Evolutionary conservation across 2,329 filamentous ascomycete genomes (phyloP), one percentile per base, ranked within the genome.

Genomic region (Penicillium sp.): DNA sequence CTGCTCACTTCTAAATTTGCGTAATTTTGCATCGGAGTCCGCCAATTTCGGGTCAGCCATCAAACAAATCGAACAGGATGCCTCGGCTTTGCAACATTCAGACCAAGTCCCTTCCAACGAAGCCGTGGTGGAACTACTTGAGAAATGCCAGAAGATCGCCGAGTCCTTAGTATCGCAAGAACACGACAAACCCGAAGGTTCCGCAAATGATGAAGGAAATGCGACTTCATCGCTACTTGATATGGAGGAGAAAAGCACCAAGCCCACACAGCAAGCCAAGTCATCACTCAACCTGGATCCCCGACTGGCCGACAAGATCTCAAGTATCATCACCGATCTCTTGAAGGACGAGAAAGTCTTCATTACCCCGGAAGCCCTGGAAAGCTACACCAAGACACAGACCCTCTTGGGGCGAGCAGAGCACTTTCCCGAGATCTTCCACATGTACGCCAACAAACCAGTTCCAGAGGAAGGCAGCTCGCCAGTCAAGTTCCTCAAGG

Each of bases 361-460:
- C 76, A 90, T 98, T 69, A 90, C 90, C 4, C 85, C 88, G 9
- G 79, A 83, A 29, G 79, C 93, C 33, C 84, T 98, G 39, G 80
- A 84, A 56, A 74, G 84, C 64, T 98, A 97, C 74, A 87, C 96
- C 60, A 81, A 84, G 37, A 85, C 91, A 45, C 91, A 96, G 72
- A 82, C 87, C 27, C 82, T 87, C 11, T 83, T 98, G 44, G 84
- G 86, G 59, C 86, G 84, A 55, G 87, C 91, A 3, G 85, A 90
- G 62, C 87, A 90, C 45, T 84, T 98, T 60, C 91, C 93, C 7
- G 84, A 88, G 58, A 85, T 92, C 43, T 89, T 99, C 69, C 79
- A 87, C 55, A 82, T 97, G 52, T 98, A 93, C 72, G 90, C 91
- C 49, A 85, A 85, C 65, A 99, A 98, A 75, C 89, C 90, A 10